Base-by-base conservation (phyloP, 2,329 filamentous ascomycete genomes). In the Pseudocercospora pini-densiflorae region DNA sequence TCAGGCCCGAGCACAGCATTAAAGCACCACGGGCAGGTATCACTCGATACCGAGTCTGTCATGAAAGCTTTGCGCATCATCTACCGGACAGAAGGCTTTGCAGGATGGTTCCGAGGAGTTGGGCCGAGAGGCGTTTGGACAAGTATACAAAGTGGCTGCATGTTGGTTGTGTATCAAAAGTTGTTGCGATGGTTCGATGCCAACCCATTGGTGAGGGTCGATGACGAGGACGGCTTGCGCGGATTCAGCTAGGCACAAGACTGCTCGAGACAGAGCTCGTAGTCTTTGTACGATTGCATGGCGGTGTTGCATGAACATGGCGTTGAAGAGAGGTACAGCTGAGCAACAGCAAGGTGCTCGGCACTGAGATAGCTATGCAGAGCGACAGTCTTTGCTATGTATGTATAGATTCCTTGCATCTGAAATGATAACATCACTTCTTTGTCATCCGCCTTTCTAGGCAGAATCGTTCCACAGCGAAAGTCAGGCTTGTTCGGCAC, bases 51-150 rank as follows among this genome's bases (percentile, higher is more conserved):
- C 0, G 95, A 93, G 1, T 97, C 94, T 0, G 91, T 98, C 59
- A 84, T 94, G 62, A 93, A 88, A 1, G 95, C 94, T 1, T 81
- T 99, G 43, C 89, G 86, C 72, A 86, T 97, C 70, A 96, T 99
- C 74, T 99, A 98, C 81, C 89, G 87, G 71, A 92, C 91, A 5
- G 95, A 99, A 80, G 95, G 95, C 1, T 73, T 98, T 16, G 87
- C 87, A 2, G 96, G 95, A 1, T 96, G 93, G 89, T 99, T 99
- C 80, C 88, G 95, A 65, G 95, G 95, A 27, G 94, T 99, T 1
- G 94, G 94, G 0, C 95, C 95, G 1, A 88, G 95, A 62, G 90
- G 90, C 64, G 92, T 98, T 14, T 99, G 95, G 95, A 99, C 95
- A 23, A 97, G 94, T 75, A 92, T 98, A 65, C 95, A 99, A 82